These are phyloP conservation scores for Phoenix dactylifera DNA, from an alignment of 176 grass and related monocot species.

Conservation along the genomic window DNA sequence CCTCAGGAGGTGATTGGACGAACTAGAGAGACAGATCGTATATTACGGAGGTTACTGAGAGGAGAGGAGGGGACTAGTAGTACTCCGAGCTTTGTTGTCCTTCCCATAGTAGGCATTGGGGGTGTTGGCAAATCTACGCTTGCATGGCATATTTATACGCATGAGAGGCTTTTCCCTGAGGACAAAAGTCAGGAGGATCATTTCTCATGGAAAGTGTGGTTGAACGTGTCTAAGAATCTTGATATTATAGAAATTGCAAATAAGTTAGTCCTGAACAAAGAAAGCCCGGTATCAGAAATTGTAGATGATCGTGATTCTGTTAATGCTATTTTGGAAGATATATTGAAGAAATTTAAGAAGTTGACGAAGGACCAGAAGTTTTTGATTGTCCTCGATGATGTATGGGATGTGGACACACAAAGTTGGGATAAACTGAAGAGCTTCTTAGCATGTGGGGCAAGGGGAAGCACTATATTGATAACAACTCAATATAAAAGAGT, in stretches of 20 bases:
- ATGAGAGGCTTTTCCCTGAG: too few relatives aligned
- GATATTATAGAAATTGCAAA: neutral
- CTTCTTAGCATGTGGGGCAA: neutral
- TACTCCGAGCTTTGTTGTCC: conserved; percentile 1
- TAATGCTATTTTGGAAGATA: too few relatives aligned
- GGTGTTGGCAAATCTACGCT: conserved; percentile 42
- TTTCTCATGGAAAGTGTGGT: conserved; percentile 22
- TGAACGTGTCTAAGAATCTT: conserved; percentile 20
- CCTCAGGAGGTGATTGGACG: too few relatives aligned
- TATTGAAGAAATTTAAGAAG: too few relatives aligned
- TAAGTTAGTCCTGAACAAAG: too few relatives aligned
- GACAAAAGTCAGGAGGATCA: neutral
- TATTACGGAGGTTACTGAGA: too few relatives aligned
- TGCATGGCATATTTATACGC: conserved; percentile 21
- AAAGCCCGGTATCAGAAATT: too few relatives aligned
- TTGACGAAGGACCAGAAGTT: neutral
- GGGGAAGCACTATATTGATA: conserved; percentile 3
- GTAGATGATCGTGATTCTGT: too few relatives aligned
- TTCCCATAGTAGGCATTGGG: conserved; percentile 30
- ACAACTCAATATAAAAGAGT: conserved; percentile 30
- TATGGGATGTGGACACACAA: conserved; percentile 11
- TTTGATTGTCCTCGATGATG: conserved; percentile 30
- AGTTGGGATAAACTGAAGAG: neutral
- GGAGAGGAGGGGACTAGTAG: too few relatives aligned
- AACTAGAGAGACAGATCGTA: too few relatives aligned